phyloP scores from a whole-genome alignment of 345 rosid species.

The Nasturtium officinale region DNA sequence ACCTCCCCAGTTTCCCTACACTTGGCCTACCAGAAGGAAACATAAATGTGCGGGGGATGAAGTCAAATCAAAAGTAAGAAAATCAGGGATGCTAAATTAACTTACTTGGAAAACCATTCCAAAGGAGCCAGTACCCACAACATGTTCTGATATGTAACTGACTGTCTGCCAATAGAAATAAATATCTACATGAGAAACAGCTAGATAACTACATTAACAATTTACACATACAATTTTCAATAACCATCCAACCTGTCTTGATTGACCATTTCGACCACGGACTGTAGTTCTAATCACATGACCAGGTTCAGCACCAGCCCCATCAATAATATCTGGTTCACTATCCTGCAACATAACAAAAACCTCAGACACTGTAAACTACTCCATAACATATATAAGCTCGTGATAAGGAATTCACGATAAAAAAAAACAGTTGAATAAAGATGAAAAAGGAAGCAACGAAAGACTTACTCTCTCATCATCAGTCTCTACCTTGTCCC shows the following conservation, averaged over 20 bases:
- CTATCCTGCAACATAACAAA: slow-evolving; percentile 67
- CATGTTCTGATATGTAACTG: slow-evolving; percentile 89
- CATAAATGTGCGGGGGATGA: slow-evolving; percentile 17
- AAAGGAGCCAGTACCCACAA: slow-evolving; percentile 94
- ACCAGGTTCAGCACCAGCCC: slow-evolving; percentile 91
- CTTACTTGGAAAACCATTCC: slow-evolving; percentile 91
- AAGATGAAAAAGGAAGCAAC: slow-evolving; percentile 19
- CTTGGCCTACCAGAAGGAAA: slow-evolving; percentile 68
- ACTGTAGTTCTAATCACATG: slow-evolving; percentile 85
- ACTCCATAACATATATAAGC: neutral
- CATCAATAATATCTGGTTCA: slow-evolving; percentile 88
- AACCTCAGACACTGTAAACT: slow-evolving; percentile 10
- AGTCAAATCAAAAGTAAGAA: slow-evolving; percentile 10
- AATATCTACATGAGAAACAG: slow-evolving; percentile 29
- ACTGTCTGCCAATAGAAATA: slow-evolving; percentile 60
- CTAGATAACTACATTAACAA: slow-evolving; percentile 2
- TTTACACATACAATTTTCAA: slow-evolving; percentile 31
- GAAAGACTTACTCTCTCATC: slow-evolving; percentile 76
- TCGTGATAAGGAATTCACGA: neutral
- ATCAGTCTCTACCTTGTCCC: slow-evolving; percentile 78
- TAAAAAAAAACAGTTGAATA: slow-evolving; percentile 1
- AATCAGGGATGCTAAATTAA: slow-evolving; percentile 12
- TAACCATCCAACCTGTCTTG: slow-evolving; percentile 86
- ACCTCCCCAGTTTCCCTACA: slow-evolving; percentile 95
- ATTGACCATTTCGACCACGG: slow-evolving; percentile 91